Percentiles rank a stretch among this genome's conserved stretches.
These are phyloP conservation scores for Myotisia sp. DNA, from an alignment of 2,329 filamentous ascomycete genomes.

Conservation along the genomic window DNA sequence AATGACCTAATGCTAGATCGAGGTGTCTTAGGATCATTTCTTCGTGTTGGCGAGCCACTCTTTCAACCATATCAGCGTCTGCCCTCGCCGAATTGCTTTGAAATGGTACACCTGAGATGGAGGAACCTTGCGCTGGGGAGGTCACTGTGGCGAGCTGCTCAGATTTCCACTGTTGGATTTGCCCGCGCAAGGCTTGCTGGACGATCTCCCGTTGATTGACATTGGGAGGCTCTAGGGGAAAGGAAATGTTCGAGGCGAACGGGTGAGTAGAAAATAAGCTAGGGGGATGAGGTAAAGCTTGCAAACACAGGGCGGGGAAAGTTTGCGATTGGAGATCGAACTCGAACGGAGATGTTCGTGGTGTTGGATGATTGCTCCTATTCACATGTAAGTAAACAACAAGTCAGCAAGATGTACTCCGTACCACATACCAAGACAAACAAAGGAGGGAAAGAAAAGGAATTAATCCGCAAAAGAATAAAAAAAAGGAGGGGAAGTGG, in stretches of 20 bases:
- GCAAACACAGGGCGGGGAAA: slow-evolving; percentile 72
- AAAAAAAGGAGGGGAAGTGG: not conserved
- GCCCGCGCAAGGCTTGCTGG: slow-evolving; percentile 49
- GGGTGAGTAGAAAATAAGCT: slow-evolving; percentile 72
- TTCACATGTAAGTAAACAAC: not conserved
- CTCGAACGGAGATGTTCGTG: slow-evolving; percentile 44
- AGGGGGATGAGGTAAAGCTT: slow-evolving; percentile 63
- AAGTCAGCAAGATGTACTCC: slow-evolving; percentile 4
- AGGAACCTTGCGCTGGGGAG: slow-evolving; percentile 6
- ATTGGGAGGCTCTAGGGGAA: slow-evolving; percentile 64
- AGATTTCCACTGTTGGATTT: slow-evolving; percentile 53
- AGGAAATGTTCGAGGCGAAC: slow-evolving; percentile 62
- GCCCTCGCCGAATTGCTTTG: slow-evolving; percentile 32
- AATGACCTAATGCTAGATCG: slow-evolving; percentile 61
- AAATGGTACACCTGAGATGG: slow-evolving; percentile 18
- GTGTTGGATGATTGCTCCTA: slow-evolving; percentile 30
- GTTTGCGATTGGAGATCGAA: slow-evolving; percentile 77
- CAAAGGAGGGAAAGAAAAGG: slow-evolving; percentile 2
- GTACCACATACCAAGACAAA: not conserved
- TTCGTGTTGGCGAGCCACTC: slow-evolving; percentile 46
- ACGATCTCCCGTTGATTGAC: slow-evolving; percentile 61
- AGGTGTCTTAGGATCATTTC: slow-evolving; percentile 60
- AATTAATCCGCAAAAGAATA: no score
- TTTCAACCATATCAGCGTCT: slow-evolving; percentile 18
- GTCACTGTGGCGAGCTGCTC: slow-evolving; percentile 21